Base-by-base conservation (phyloP, 208 protist species). In the Trypanosomatidae sp. region DNA sequence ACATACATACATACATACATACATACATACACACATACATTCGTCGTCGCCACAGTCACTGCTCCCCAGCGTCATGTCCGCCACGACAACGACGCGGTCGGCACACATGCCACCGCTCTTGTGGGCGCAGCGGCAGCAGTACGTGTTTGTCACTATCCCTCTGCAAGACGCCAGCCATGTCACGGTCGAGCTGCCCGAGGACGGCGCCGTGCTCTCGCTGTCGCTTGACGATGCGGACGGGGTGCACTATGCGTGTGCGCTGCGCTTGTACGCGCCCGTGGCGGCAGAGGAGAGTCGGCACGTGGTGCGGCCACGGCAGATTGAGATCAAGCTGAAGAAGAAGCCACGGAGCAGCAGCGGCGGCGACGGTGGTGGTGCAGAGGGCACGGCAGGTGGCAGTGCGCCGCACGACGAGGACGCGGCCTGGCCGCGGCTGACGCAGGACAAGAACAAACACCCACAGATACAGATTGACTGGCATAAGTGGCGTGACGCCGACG, bases 391-490 rank as follows among this genome's bases (percentile, higher is more conserved):
- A 35, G 30, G n/a, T 35, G 30, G n/a, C 55, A 57, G 28, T 61
- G 68, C 15, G 66, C 63, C 35, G n/a, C 58, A 63, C 37, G 71
- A 72, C 24, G 56, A 72, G 15, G 61, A 66, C 27, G 24, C 67
- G 33, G 56, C 52, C 43, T 94, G 86, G 82, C 76, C 78, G 35
- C 77, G 86, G 6, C 64, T 94, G 23, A 83, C 73, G 2, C 54
- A 64, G 43, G 54, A 71, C 15, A 80, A 76, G 51, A 42, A 32
- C n/a, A 85, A 80, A 33, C 57, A 81, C 43, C 30, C 28, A 22
- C 61, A 75, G 50, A 88, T 94, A 53, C 61, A 70, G 26, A 75
- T 94, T 13, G 86, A 94, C 66, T 94, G 86, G 82, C 45, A 60
- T 0, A 66, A 63, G 20, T 94, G 86, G 82, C 69, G 69, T 43